Conservation (phyloP, 2,329 filamentous ascomycete genomes). For the Cryphonectria radicalis region DNA sequence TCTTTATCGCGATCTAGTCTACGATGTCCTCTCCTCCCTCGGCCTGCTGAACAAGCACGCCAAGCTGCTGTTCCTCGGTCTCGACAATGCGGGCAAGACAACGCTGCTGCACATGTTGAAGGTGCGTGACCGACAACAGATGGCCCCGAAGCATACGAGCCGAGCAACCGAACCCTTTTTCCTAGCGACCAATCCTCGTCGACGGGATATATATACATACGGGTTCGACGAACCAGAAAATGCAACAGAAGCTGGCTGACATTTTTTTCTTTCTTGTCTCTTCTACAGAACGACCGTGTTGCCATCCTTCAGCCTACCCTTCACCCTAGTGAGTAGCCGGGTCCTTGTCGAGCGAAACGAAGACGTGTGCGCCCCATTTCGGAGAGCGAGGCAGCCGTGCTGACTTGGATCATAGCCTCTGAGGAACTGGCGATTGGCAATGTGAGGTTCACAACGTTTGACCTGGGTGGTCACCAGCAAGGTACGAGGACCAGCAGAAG, state of each 20-base stretch:
- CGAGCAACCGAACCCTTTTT: neutral
- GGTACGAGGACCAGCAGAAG: slow-evolving; percentile 51
- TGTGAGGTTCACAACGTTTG: slow-evolving; percentile 93
- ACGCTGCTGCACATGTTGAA: slow-evolving; percentile 95
- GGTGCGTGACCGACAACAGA: slow-evolving; percentile 55
- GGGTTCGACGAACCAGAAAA: neutral
- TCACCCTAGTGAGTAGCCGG: slow-evolving; percentile 73
- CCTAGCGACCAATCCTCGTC: neutral
- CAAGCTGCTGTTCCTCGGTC: slow-evolving; percentile 90
- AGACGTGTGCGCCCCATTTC: too few species aligned
- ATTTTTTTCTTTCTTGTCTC: neutral
- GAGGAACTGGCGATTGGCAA: slow-evolving; percentile 93
- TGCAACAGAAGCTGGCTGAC: slow-evolving; percentile 29
- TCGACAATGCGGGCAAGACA: slow-evolving; percentile 95
- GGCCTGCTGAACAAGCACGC: slow-evolving; percentile 94
- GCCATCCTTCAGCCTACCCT: slow-evolving; percentile 89
- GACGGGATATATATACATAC: neutral
- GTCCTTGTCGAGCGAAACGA: neutral
- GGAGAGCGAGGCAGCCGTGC: neutral
- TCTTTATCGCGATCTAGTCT: slow-evolving; percentile 60
- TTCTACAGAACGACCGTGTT: slow-evolving; percentile 80
- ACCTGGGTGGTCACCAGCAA: slow-evolving; percentile 92
- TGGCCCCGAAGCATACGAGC: neutral
- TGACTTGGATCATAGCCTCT: slow-evolving; percentile 61
- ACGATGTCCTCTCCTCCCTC: slow-evolving; percentile 84